Percentiles rank a stretch among this genome's conserved stretches.
These are phyloP conservation scores for Sporodiniella umbellata DNA, from an alignment of 371 early-diverging fungal genomes.

Conservation along the genomic window DNA sequence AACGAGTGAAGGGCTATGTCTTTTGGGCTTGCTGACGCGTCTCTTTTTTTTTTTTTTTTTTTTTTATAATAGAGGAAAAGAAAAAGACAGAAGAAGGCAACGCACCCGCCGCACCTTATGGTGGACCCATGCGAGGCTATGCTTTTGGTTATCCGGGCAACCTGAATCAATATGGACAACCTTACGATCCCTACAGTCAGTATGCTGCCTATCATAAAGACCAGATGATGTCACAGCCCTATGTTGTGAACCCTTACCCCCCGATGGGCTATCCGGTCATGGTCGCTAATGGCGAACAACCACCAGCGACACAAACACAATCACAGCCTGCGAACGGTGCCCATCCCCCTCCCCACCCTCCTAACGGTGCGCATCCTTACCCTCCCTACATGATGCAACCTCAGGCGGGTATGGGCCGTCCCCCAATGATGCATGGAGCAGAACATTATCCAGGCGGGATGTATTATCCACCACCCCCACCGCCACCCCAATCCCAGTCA, in stretches of 20 bases:
- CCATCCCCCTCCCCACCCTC: too few species aligned
- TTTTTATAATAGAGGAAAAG: constrained; percentile 27
- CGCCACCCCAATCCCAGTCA: constrained; percentile 24
- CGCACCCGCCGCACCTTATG: too few species aligned
- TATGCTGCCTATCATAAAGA: constrained; percentile 34
- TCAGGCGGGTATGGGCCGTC: constrained; percentile 6
- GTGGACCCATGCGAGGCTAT: constrained; percentile 16
- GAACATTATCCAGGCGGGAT: not conserved
- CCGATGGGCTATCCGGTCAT: constrained; percentile 40
- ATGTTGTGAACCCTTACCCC: constrained; percentile 41
- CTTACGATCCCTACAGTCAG: constrained; percentile 37
- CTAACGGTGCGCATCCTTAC: constrained; percentile 1
- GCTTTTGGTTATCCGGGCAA: constrained; percentile 44
- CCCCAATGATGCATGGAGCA: constrained; percentile 10
- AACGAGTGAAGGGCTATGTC: not conserved
- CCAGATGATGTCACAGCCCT: constrained; percentile 38
- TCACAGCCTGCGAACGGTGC: too few species aligned
- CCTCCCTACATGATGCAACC: not conserved
- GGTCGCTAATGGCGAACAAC: constrained; percentile 19
- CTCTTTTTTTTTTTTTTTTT: too few species aligned
- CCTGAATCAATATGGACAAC: constrained; percentile 46
- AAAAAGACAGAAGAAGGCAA: constrained; percentile 11
- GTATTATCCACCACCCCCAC: constrained; percentile 4
- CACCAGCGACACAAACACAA: constrained; percentile 15
- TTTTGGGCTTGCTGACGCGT: too few species aligned